Evolutionary conservation across 2,329 filamentous ascomycete species (phyloP).

Genomic region (Chrysosporium queenslandicum): DNA sequence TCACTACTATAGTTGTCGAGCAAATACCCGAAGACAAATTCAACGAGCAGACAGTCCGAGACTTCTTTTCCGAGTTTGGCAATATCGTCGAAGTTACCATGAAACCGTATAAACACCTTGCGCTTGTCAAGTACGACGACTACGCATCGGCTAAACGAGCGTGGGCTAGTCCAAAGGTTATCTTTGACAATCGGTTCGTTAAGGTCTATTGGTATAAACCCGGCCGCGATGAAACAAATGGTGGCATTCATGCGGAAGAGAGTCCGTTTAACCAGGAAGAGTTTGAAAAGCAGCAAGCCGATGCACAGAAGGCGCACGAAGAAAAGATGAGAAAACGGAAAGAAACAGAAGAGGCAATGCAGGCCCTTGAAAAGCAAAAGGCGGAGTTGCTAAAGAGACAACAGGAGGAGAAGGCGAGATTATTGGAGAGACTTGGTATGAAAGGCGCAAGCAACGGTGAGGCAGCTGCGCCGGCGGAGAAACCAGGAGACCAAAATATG

Average conservation of each 20-base stretch:
- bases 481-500: constrained; percentile 8
- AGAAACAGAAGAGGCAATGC: constrained; percentile 42
- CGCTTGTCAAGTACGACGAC: constrained; percentile 46
- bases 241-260: constrained; percentile 22
- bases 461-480: constrained; percentile 22
- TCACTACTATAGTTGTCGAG: constrained; percentile 50
- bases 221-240: constrained; percentile 28
- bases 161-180: constrained; percentile 51
- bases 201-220: constrained; percentile 54
- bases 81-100: constrained; percentile 46
- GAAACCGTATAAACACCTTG: constrained; percentile 45
- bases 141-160: constrained; percentile 45
- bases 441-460: constrained; percentile 27
- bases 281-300: constrained; percentile 46
- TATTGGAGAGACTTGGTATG: constrained; percentile 42
- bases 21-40: constrained; percentile 52
- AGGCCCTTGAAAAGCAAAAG: constrained; percentile 45
- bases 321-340: constrained; percentile 44
- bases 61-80: constrained; percentile 51
- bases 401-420: constrained; percentile 44
- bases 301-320: constrained; percentile 48
- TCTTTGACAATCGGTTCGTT: constrained; percentile 56
- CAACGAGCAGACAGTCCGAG: constrained; percentile 43
- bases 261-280: constrained; percentile 46
- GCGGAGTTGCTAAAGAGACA: constrained; percentile 44